Evolutionary conservation across 768 basidiomycete genomes (phyloP), one percentile per base, ranked within the genome.

Genomic region (Russula emetica): DNA sequence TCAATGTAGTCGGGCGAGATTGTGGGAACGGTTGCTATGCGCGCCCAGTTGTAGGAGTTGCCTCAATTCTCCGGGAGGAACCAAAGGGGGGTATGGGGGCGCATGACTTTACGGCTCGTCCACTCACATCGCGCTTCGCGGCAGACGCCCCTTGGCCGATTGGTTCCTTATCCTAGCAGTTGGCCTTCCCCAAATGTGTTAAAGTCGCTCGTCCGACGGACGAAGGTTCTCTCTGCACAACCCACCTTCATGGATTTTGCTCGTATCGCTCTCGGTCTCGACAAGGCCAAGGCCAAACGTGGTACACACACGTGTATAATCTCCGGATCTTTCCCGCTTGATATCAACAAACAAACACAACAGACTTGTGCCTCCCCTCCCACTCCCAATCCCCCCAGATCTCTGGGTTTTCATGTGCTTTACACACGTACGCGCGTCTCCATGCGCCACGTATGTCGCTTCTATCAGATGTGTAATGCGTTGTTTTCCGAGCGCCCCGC

Each of bases 401-500:
- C 54, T 65, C 34, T 42, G 49, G 59, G 60, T 44, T 57, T 61
- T 65, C 64, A 65, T 61, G 60, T 57, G 64, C 60, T 57, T 56
- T 42, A 56, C 64, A 61, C 55, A 55, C 49, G 54, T 56, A 60
- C 54, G 59, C 47, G 63, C 59, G 63, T 56, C 63, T 56, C 59
- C 60, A 28, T 44, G 42, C 50, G 60, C 64, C 64, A 65, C 64
- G 64, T 56, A 55, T 45, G 55, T 40, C 36, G 64, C 64, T 65
- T 65, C 64, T 65, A 61, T 65, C 64, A 56, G 59, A 65, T 61
- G 58, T 32, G 54, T 47, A 55, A 65, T 61, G 58, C 26, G 54
- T 47, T 61, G 49, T 65, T 61, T 55, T 57, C 55, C 49, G 64
- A 38, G 64, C 64, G 64, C 64, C 34, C 61, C 64, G 64, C 64